Evolutionary conservation across 2,329 filamentous ascomycete genomes (phyloP).

Genomic region (Cladophialophora psammophila): DNA sequence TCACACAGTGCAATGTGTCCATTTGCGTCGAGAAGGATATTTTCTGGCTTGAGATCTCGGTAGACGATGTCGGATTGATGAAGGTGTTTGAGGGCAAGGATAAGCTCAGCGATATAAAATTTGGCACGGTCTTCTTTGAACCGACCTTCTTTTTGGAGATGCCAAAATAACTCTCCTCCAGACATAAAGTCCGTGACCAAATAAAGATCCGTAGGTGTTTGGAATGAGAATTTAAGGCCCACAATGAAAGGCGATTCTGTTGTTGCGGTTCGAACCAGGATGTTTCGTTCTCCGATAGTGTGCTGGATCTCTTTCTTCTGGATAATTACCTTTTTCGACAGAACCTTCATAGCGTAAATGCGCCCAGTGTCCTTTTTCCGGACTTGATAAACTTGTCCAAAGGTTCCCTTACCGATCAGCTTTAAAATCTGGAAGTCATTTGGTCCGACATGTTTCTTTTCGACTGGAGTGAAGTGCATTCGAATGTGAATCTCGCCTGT

Average conservation of each 20-base stretch:
- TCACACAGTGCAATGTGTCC: conserved; percentile 98
- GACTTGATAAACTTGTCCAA: conserved; percentile 98
- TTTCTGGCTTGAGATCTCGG: conserved; percentile 95
- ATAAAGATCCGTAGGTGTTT: conserved; percentile 94
- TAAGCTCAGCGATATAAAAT: conserved; percentile 98
- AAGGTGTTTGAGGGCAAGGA: conserved; percentile 90
- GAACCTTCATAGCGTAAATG: conserved; percentile 98
- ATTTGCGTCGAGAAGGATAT: conserved; percentile 94
- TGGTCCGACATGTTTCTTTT: conserved; percentile 90
- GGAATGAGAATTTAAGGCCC: conserved; percentile 97
- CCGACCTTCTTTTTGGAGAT: conserved; percentile 93
- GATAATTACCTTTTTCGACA: conserved; percentile 99
- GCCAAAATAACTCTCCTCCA: conserved; percentile 97
- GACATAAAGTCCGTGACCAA: conserved; percentile 99
- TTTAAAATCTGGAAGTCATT: conserved; percentile 96
- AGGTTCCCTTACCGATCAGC: conserved; percentile 96
- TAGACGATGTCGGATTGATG: conserved; percentile 98
- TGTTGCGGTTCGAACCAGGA: conserved; percentile 93
- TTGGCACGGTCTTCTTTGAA: conserved; percentile 95
- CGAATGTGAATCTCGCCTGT: conserved; percentile 88
- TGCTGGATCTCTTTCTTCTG: conserved; percentile 99
- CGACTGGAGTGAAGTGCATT: conserved; percentile 82
- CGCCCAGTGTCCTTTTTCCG: conserved; percentile 94
- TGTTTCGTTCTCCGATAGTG: conserved; percentile 95
- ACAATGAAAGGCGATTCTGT: conserved; percentile 98